Percentiles rank a stretch among this genome's conserved stretches.
These are phyloP conservation scores for Penicillium thymicola DNA, from an alignment of 2,329 filamentous ascomycete genomes.

Conservation along the genomic window DNA sequence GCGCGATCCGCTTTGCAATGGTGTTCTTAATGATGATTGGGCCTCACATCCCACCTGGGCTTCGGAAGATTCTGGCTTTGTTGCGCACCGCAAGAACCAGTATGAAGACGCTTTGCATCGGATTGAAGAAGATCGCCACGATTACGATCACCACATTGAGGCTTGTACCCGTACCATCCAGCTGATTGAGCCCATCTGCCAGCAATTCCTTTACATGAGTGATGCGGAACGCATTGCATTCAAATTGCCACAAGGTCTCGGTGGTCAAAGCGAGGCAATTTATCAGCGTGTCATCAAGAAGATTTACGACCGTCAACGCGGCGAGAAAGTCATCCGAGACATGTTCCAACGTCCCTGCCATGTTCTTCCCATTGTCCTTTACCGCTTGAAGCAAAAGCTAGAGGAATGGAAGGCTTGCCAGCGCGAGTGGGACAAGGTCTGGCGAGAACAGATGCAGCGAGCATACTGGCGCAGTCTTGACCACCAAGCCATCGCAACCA, in stretches of 20 bases:
- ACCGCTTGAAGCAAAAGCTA: constrained; percentile 88
- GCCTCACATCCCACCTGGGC: constrained; percentile 98
- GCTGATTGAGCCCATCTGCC: constrained; percentile 88
- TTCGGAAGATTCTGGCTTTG: constrained; percentile 95
- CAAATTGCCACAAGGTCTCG: constrained; percentile 75
- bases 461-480: constrained; percentile 96
- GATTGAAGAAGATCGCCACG: constrained; percentile 96
- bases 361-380: constrained; percentile 83
- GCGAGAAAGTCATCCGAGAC: constrained; percentile 79
- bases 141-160: constrained; percentile 98
- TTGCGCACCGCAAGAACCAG: constrained; percentile 93
- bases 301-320: constrained; percentile 82
- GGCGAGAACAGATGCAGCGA: constrained; percentile 90
- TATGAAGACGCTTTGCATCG: constrained; percentile 92
- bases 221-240: constrained; percentile 70
- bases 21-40: constrained; percentile 96
- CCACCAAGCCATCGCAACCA: constrained; percentile 90
- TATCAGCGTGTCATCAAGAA: constrained; percentile 98
- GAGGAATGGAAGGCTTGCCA: constrained; percentile 97
- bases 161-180: constrained; percentile 93
- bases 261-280: constrained; percentile 91
- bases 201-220: constrained; percentile 79
- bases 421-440: constrained; percentile 98
- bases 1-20: constrained; percentile 88
- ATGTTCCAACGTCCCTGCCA: constrained; percentile 80